Evolutionary conservation across 1,139 yeast genomes (phyloP).

Genomic region (Saccharomyces hybrid): DNA sequence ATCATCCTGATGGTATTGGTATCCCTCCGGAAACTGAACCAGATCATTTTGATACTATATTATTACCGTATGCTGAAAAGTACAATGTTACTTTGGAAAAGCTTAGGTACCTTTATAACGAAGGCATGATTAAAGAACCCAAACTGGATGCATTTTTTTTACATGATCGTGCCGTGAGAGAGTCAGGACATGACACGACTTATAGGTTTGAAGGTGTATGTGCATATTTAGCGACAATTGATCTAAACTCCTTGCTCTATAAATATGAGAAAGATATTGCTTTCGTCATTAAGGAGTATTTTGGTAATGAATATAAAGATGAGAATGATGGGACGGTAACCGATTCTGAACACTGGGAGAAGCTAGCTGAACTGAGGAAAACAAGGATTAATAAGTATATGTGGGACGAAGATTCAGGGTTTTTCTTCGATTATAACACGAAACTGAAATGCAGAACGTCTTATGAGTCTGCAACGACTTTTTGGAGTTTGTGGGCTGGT

Average conservation of each 20-base stretch:
- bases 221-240: conserved; percentile 86
- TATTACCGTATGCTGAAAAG: conserved; percentile 63
- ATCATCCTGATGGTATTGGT: conserved; percentile 84
- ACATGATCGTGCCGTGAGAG: conserved; percentile 94
- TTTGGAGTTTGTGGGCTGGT: conserved; percentile 91
- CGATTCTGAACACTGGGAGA: conserved; percentile 51
- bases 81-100: conserved; percentile 56
- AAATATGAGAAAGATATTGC: conserved; percentile 89
- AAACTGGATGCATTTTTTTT: conserved; percentile 78
- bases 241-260: conserved; percentile 76
- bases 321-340: conserved; percentile 39
- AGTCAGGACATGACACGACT: conserved; percentile 93
- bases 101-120: conserved; percentile 64
- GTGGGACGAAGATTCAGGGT: conserved; percentile 78
- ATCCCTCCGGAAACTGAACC: conserved; percentile 96
- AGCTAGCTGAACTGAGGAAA: conserved; percentile 49
- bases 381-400: conserved; percentile 55
- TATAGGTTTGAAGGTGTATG: conserved; percentile 86
- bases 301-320: conserved; percentile 41
- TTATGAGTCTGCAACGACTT: conserved; percentile 83
- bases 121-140: conserved; percentile 61
- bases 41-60: conserved; percentile 71
- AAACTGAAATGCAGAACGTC: conserved; percentile 47
- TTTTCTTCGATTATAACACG: conserved; percentile 81
- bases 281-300: conserved; percentile 48